Percentiles rank a stretch among this genome's conserved stretches.
phyloP scores from a whole-genome alignment of 106 monocot genomes.

The Dioscorea alata region DNA sequence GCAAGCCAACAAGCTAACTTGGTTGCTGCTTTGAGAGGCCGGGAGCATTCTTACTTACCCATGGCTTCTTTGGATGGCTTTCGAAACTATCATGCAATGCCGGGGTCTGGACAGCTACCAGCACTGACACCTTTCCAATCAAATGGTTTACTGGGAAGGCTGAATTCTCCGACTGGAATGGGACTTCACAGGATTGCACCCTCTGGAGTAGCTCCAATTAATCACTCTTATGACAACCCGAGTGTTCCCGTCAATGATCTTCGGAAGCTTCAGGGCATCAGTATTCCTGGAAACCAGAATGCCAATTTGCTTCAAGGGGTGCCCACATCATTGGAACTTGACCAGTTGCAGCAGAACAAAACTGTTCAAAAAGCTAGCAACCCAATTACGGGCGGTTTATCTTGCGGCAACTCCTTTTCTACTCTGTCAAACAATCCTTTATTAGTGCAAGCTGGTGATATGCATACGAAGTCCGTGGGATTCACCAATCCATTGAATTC shows the following conservation, averaged over 20 bases:
- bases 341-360: conserved; percentile 37
- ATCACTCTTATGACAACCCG: conserved; percentile 10
- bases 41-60: conserved; percentile 10
- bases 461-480: conserved; percentile 17
- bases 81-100: conserved; percentile 9
- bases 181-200: conserved; percentile 30
- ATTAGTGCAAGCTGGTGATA: conserved; percentile 26
- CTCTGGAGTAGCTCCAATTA: conserved; percentile 34
- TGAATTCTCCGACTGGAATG: conserved; percentile 3
- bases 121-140: conserved; percentile 2
- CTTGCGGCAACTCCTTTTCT: conserved; percentile 24
- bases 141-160: conserved; percentile 1
- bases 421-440: conserved; percentile 20
- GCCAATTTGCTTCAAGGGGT: conserved; percentile 37
- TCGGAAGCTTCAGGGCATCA: conserved; percentile 33
- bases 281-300: conserved; percentile 27
- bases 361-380: conserved; percentile 27
- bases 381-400: conserved; percentile 15
- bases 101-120: conserved; percentile 3
- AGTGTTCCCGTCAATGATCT: conserved; percentile 29
- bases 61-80: conserved; percentile 7
- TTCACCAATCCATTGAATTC: conserved; percentile 21
- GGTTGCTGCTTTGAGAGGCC: conserved; percentile 19
- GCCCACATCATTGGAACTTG: conserved; percentile 31
- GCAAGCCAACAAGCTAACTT: conserved; percentile 17